Base-by-base conservation (phyloP, 2,329 filamentous ascomycete genomes). In the Claviceps capensis region DNA sequence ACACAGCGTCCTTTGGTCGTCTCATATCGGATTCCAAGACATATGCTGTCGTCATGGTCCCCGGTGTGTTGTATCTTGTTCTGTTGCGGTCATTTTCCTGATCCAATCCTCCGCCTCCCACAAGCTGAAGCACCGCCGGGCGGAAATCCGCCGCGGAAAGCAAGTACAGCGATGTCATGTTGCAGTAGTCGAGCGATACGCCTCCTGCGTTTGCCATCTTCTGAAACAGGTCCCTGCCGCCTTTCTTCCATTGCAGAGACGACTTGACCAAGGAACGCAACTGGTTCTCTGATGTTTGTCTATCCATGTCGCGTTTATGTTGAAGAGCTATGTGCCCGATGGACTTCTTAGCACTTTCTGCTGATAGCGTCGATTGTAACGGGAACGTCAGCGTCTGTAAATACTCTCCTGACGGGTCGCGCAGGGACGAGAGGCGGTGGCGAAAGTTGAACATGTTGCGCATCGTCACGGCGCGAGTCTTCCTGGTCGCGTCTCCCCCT, bases 331-430 rank as follows among this genome's bases (percentile, higher is more conserved):
- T 48, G 7, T 47, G 38, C 6, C 47, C 48, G 22, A 45, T 19
- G 5, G 50, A 46, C 13, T 48, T 23, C 8, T 16, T 46, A n/a
- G 36, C 19, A 13, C 49, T 23, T n/a, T 30, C 34, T 4, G 50
- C 43, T 13, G 53, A 52, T 2, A 54, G 19, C 3, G 8, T 45
- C 7, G 53, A 54, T 44, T 43, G 41, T 17, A 47, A 14, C 1
- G 53, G 48, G 4, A 54, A 36, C 5, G 48, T 54, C 30, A 54
- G 50, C 38, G 16, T 54, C 41, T 54, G 53, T 13, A 52, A 17
- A 46, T 52, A 52, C 22, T 54, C 50, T 5, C 53, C 50, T 36
- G 50, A 52, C 2, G 47, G 53, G 17, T 50, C 42, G n/a, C 53
- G 43, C 19, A 54, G 53, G 7, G 9, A 17, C 16, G 50, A 48